These are phyloP conservation scores for Wickerhamomyces mucosus DNA, from an alignment of 805 yeast species.

Conservation along the genomic window DNA sequence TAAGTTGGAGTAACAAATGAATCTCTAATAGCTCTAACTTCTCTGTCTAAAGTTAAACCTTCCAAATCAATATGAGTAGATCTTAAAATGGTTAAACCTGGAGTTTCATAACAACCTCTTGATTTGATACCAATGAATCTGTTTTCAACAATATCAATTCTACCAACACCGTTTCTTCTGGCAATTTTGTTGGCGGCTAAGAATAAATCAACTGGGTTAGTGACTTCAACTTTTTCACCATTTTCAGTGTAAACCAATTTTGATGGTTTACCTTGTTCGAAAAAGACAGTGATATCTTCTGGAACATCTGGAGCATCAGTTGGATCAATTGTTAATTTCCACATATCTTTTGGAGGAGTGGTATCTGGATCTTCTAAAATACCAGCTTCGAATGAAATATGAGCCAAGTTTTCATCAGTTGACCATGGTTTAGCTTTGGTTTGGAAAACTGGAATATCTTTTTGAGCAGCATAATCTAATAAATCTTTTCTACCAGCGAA, in stretches of 20 bases:
- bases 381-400: conserved; percentile 98
- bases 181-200: conserved; percentile 89
- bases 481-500: conserved; percentile 98
- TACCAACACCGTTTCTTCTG: conserved; percentile 99
- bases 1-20: conserved; percentile 89
- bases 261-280: conserved; percentile 79
- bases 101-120: conserved; percentile 99
- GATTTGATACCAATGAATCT: conserved; percentile 98
- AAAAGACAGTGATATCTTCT: conserved; percentile 77
- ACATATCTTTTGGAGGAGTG: conserved; percentile 99
- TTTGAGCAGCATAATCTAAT: conserved; percentile 85
- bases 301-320: conserved; percentile 89
- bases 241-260: conserved; percentile 61
- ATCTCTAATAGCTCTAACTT: conserved; percentile 95
- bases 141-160: conserved; percentile 98
- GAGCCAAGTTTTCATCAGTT: conserved; percentile 98
- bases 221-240: conserved; percentile 47
- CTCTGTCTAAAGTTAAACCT: conserved; percentile 95
- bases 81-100: conserved; percentile 93
- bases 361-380: conserved; percentile 97
- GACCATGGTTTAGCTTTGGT: conserved; percentile 99
- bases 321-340: conserved; percentile 98
- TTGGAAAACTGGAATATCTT: conserved; percentile 91
- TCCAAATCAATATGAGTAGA: conserved; percentile 91
- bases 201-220: conserved; percentile 89